Base-by-base conservation (phyloP, 768 basidiomycete species). In the Psilocybe cubensis region DNA sequence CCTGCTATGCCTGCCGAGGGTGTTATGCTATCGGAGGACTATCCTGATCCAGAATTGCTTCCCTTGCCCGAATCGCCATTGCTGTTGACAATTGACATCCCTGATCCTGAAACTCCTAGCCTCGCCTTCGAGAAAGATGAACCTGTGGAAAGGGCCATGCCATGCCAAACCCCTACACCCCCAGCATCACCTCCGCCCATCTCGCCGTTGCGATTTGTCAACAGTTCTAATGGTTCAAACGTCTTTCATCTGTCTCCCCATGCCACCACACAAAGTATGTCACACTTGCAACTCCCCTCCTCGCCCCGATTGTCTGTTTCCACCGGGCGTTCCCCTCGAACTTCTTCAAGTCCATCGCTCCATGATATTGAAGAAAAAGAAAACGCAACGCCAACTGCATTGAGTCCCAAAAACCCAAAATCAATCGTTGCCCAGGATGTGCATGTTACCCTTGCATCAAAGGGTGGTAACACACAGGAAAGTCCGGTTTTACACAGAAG, bases 31-130 rank as follows among this genome's bases (percentile, higher is more conserved):
- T 3, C 17, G 17, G 49, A 20, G 35, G 62, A 69, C 8, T 68
- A 68, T 57, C 70, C 74, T 6, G 80, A 81, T 58, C 79, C 80
- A 0, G 79, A 79, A 14, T 57, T 79, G 4, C 71, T 79, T 12
- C 77, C 79, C 4, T 71, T 81, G 2, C 77, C 75, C 23, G 52
- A 35, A 21, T 50, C 50, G 11, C 46, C 52, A 12, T 31, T 56
- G n/a, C 53, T 48, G 9, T 27, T 60, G 42, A 31, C 29, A 18
- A 5, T 28, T 3, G 27, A 20, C 18, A 40, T 48, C n/a, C 24
- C 57, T 46, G 29, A 41, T 35, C 21, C 17, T 20, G 51, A 25
- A 21, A 18, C 49, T 12, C 48, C 28, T 10, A 41, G 27, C 18
- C 38, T 18, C 18, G 9, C 2, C 7, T 20, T 12, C 23, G 28